Evolutionary conservation across 2,329 filamentous ascomycete species (phyloP), one percentile per base, ranked within the genome.

Genomic region (Pestalotiopsis fici): DNA sequence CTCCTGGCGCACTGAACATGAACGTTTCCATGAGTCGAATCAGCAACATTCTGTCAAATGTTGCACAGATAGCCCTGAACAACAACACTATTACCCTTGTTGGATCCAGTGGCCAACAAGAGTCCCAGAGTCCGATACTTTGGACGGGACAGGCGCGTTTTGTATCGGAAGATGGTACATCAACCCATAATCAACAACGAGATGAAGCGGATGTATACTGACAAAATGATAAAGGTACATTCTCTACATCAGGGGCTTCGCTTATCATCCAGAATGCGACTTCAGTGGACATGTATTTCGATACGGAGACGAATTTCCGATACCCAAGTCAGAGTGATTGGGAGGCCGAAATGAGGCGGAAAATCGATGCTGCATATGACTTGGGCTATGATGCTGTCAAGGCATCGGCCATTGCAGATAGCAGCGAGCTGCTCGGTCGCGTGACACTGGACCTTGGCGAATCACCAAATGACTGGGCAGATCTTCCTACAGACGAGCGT

Each of bases 281-380:
- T 3, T 68, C 66, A 1, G 66, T 75, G 28, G 74, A 76, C 15
- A 67, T 76, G 13, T 75, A 75, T 47, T 69, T 75, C 21, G 69
- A 76, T 54, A 72, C 71, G 13, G 72, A 75, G 57, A 74, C 70
- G 13, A 73, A 66, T 18, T 75, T 74, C 31, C 71, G 74, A 6
- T 75, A 73, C 65, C 61, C 71, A 9, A 67, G 61, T 27, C 69
- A 72, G 65, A 63, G 59, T 13, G 69, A 67, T 15, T 68, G 70
- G 63, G 71, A 73, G 23, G 67, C 74, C 4, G 73, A 72, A 25
- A 71, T 78, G 1, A 66, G 72, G 0, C 65, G 68, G 0, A 70
- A 77, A 37, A 70, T 79, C 1, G 63, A 72, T 13, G 65, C 68
- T 0, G 74, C 77, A 2, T 69, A 74, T 2, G 18, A 23, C 0